phyloP scores from a whole-genome alignment of 306 rosid species.

The Sechiopsis laciniata region DNA sequence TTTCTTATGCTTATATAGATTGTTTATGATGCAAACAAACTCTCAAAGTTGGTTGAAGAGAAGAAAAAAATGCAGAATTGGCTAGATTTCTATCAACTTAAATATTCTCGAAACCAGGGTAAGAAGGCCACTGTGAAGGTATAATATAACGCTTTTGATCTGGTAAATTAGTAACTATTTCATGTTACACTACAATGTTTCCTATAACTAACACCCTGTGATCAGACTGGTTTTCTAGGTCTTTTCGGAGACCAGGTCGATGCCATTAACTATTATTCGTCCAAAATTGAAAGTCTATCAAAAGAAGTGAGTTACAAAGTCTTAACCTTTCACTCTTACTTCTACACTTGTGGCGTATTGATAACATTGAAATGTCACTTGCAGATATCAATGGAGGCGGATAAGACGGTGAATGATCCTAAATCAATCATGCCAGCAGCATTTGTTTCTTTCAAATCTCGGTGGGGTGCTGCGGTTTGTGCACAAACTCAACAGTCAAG shows the following conservation, averaged over 20 bases:
- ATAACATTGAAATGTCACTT: not conserved
- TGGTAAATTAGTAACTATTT: constrained; percentile 7
- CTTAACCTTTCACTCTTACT: not conserved
- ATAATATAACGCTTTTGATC: constrained; percentile 27
- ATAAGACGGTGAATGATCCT: constrained; percentile 41
- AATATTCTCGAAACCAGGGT: constrained; percentile 60
- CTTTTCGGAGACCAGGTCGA: constrained; percentile 68
- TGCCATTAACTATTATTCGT: constrained; percentile 60
- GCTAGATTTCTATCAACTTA: constrained; percentile 83
- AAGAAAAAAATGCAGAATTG: constrained; percentile 74
- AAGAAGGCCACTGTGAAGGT: constrained; percentile 58
- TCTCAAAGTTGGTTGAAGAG: constrained; percentile 62
- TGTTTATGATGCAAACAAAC: constrained; percentile 73
- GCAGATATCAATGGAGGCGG: constrained; percentile 66
- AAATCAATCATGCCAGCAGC: constrained; percentile 77
- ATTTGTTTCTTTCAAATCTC: constrained; percentile 82
- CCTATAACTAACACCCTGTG: constrained; percentile 21
- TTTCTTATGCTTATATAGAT: constrained; percentile 45
- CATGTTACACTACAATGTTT: constrained; percentile 8
- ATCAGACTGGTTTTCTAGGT: constrained; percentile 92
- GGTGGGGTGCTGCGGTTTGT: constrained; percentile 96
- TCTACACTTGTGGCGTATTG: not conserved
- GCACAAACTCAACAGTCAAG: constrained; percentile 91
- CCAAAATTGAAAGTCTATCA: constrained; percentile 49
- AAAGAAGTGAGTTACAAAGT: constrained; percentile 48